Evolutionary conservation across 768 basidiomycete species (phyloP).

Genomic region (Polyporus arcularius): DNA sequence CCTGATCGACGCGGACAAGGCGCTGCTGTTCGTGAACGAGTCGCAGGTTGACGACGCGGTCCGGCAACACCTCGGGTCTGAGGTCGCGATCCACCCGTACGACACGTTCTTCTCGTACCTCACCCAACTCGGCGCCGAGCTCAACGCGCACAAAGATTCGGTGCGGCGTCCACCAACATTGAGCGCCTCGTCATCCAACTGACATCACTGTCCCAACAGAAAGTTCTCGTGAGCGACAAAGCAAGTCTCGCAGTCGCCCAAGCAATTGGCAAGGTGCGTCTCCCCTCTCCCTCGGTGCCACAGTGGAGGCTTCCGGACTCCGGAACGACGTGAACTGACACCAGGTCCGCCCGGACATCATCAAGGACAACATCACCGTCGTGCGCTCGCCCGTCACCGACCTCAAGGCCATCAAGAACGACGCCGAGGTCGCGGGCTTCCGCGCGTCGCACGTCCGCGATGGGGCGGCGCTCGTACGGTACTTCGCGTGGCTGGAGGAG

Average conservation of each 20-base stretch:
- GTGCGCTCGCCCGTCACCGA: slow-evolving; percentile 75
- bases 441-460: slow-evolving; percentile 87
- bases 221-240: slow-evolving; percentile 75
- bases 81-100: slow-evolving; percentile 73
- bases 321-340: slow-evolving; percentile 20
- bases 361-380: slow-evolving; percentile 60
- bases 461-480: slow-evolving; percentile 82
- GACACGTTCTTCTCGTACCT: slow-evolving; percentile 66
- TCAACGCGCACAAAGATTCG: slow-evolving; percentile 35
- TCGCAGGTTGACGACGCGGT: slow-evolving; percentile 50
- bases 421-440: slow-evolving; percentile 79
- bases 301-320: not conserved
- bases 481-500: slow-evolving; percentile 96
- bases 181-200: too few species aligned
- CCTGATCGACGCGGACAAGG: slow-evolving; percentile 58
- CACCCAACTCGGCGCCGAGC: slow-evolving; percentile 43
- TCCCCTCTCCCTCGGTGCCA: slow-evolving; percentile 8
- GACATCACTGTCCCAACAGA: slow-evolving; percentile 37
- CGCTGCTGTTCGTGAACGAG: slow-evolving; percentile 69
- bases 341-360: slow-evolving; percentile 19
- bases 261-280: slow-evolving; percentile 67
- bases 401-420: slow-evolving; percentile 80
- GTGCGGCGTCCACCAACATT: slow-evolving; percentile 12
- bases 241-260: slow-evolving; percentile 82
- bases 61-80: slow-evolving; percentile 51